Evolutionary conservation across 164 flowering plant species (phyloP), one percentile per base, ranked within the genome.

Genomic region (Nymphaea thermarum): DNA sequence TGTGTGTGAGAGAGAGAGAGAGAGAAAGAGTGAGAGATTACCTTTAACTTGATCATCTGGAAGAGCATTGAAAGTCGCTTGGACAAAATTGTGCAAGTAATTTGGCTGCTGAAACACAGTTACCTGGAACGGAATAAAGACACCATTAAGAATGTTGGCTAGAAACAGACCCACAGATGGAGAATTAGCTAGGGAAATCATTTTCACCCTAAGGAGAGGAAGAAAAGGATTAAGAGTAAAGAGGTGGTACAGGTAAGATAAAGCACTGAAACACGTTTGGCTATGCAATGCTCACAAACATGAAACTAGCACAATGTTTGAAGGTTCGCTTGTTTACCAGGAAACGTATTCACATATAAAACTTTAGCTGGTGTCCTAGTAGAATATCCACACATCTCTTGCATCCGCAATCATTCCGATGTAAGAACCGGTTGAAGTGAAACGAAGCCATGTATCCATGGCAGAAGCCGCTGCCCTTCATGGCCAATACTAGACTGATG

Each of bases 41-140:
- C 98, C 99, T 82, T 80, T 87, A 64, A 94, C 91, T 77, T 86
- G 84, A 6, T 84, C 87, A 65, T 82, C 79, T 44, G 91, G 66
- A 62, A 91, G 96, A 42, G 98, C 98, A 77, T 87, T 79, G 78
- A 94, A 88, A 43, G 99, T 83, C 63, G 98, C 72, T 71, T 94
- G 99, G 73, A 94, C 98, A 82, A 94, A 94, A 70, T 94, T 94
- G 5, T 89, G 71, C 82, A 91, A 71, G 81, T 94, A 94, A 71
- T 90, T 74, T 43, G 95, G 95, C 74, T 94, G 89, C 70, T 25
- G 74, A 71, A 94, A 94, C 59, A 94, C 99, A 73, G 86, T 91
- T 62, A 94, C 99, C 99, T 94, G 87, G 59, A 83, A 77, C 12
- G 57, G 57, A 51, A 51, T 15, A 51, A 51, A 15, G 57, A 51